Conservation (phyloP, 179 eudicot species). For the Nepenthes alata region DNA sequence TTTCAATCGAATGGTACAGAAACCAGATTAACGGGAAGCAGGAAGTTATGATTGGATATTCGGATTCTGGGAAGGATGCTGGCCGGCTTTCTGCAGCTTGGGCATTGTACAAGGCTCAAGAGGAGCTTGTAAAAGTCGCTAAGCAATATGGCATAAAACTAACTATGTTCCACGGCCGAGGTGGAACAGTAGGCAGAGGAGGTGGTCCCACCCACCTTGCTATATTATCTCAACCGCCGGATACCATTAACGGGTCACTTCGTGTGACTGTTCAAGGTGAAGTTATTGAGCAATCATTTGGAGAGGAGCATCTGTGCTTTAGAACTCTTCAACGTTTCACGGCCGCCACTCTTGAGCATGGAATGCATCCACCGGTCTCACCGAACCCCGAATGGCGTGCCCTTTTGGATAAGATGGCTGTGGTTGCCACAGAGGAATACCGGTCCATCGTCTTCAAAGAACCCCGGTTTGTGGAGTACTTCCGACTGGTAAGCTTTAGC, state of each 20-base stretch:
- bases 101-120: conserved; percentile 90
- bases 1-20: conserved; percentile 81
- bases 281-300: conserved; percentile 89
- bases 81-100: conserved; percentile 92
- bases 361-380: conserved; percentile 78
- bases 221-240: conserved; percentile 92
- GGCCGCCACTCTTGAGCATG: conserved; percentile 94
- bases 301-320: conserved; percentile 90
- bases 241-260: conserved; percentile 73
- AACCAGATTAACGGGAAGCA: conserved; percentile 74
- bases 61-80: conserved; percentile 93
- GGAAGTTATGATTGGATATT: conserved; percentile 95
- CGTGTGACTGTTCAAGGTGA: conserved; percentile 96
- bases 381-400: conserved; percentile 98
- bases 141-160: conserved; percentile 72
- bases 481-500: conserved; percentile 64
- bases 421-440: conserved; percentile 66
- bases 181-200: conserved; percentile 95
- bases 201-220: conserved; percentile 98
- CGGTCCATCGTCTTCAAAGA: conserved; percentile 81
- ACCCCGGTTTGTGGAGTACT: conserved; percentile 89
- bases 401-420: conserved; percentile 67
- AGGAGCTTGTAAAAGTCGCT: conserved; percentile 78
- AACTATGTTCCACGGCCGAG: conserved; percentile 92
- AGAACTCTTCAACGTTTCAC: conserved; percentile 81